Evolutionary conservation across 805 yeast species (phyloP).

Genomic region (Yueomyces sinensis): DNA sequence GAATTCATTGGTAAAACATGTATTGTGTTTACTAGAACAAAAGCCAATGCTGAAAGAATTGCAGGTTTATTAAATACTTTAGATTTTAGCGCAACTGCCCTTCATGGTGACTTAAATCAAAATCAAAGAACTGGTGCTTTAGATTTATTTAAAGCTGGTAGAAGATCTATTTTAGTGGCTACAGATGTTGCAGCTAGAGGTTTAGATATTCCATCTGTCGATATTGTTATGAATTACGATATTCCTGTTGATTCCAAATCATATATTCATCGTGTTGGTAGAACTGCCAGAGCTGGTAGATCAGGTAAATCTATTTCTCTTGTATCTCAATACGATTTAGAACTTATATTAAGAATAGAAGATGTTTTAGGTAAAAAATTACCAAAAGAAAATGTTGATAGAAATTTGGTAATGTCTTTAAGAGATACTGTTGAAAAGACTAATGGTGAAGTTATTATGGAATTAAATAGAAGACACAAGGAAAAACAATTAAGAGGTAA

Average conservation of each 20-base stretch:
- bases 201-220: constrained; percentile 71
- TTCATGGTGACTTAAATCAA: constrained; percentile 86
- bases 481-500: constrained; percentile 31
- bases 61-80: constrained; percentile 67
- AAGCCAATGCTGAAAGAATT: constrained; percentile 88
- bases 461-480: constrained; percentile 59
- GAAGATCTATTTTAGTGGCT: constrained; percentile 56
- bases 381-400: constrained; percentile 71
- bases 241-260: constrained; percentile 78
- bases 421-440: constrained; percentile 88
- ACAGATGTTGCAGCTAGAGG: constrained; percentile 89
- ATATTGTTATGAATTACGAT: constrained; percentile 64
- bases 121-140: constrained; percentile 73
- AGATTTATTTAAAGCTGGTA: constrained; percentile 66
- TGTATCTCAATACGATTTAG: constrained; percentile 91
- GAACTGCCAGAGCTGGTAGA: constrained; percentile 91
- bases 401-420: constrained; percentile 60
- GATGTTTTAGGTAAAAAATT: constrained; percentile 72
- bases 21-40: constrained; percentile 85
- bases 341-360: constrained; percentile 77
- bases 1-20: constrained; percentile 76
- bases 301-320: constrained; percentile 78
- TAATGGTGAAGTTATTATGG: constrained; percentile 70
- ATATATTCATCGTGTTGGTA: constrained; percentile 80
- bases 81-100: constrained; percentile 82